These are phyloP conservation scores for Aspergillus flavus DNA, from an alignment of 2,329 filamentous ascomycete species.

Conservation along the genomic window DNA sequence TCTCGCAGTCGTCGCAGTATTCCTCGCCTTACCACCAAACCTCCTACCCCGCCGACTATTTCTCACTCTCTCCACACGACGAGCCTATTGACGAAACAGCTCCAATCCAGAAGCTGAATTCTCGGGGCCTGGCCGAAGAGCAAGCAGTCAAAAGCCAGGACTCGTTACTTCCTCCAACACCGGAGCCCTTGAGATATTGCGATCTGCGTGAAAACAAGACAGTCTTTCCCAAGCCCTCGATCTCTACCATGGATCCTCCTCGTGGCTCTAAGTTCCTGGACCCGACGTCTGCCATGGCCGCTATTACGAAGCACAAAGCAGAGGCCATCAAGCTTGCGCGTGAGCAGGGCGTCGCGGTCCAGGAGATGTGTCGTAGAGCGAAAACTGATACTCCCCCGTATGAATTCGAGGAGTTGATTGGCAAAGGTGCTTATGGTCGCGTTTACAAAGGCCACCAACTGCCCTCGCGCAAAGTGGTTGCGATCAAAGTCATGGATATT, in stretches of 20 bases:
- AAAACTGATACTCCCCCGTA: conserved; percentile 50
- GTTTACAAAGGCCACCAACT: conserved; percentile 53
- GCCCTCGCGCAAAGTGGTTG: conserved; percentile 47
- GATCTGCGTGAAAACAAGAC: background rate
- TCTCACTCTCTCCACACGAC: background rate
- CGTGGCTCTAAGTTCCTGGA: conserved; percentile 41
- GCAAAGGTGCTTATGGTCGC: conserved; percentile 54
- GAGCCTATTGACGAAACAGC: background rate
- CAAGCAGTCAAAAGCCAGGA: background rate
- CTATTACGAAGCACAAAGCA: conserved; percentile 52
- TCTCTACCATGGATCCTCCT: conserved; percentile 20
- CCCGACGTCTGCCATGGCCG: conserved; percentile 46
- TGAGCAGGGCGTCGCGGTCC: conserved; percentile 48
- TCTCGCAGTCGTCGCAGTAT: background rate
- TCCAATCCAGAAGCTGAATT: background rate
- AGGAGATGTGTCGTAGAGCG: conserved; percentile 50
- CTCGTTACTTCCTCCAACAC: conserved; percentile 4
- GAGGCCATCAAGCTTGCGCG: conserved; percentile 51
- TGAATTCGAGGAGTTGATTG: conserved; percentile 54
- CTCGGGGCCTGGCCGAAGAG: background rate
- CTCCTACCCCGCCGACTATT: background rate
- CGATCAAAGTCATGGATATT: conserved; percentile 55
- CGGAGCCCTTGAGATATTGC: background rate
- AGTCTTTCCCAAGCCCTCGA: background rate
- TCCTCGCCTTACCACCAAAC: background rate